Evolutionary conservation across 2,329 filamentous ascomycete species (phyloP).

Genomic region (Alternaria angustiovoidea): DNA sequence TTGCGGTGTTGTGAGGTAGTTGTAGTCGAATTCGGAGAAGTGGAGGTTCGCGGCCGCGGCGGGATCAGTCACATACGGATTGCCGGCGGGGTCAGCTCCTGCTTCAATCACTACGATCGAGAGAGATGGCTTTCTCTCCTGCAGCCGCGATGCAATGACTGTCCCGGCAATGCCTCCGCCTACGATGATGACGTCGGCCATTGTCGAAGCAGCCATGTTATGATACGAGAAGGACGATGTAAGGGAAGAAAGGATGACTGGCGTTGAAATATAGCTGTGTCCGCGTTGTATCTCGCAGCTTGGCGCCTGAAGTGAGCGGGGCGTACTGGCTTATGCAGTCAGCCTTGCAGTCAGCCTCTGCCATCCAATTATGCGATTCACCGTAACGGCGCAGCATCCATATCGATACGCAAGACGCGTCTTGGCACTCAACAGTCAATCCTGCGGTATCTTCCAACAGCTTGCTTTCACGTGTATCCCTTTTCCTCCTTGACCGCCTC

Average conservation of each 20-base stretch:
- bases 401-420: neutral
- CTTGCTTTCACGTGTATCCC: too few relatives aligned
- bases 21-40: conserved; percentile 43
- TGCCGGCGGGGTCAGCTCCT: conserved; percentile 33
- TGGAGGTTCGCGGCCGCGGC: conserved; percentile 33
- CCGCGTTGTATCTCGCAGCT: neutral
- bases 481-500: too few relatives aligned
- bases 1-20: conserved; percentile 44
- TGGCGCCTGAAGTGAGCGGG: neutral
- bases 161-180: conserved; percentile 24
- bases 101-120: conserved; percentile 45
- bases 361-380: neutral
- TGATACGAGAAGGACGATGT: neutral
- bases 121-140: conserved; percentile 22
- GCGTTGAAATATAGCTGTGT: neutral
- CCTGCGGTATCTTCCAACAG: too few relatives aligned
- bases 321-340: neutral
- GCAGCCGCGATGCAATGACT: conserved; percentile 43
- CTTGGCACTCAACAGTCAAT: neutral
- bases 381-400: neutral
- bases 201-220: neutral
- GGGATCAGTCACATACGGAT: conserved; percentile 25
- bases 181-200: conserved; percentile 37
- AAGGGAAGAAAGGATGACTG: neutral
- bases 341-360: neutral